Percentiles rank a stretch among this genome's conserved stretches.
phyloP scores from a whole-genome alignment of 768 basidiomycete genomes.

The Collybia sordida region DNA sequence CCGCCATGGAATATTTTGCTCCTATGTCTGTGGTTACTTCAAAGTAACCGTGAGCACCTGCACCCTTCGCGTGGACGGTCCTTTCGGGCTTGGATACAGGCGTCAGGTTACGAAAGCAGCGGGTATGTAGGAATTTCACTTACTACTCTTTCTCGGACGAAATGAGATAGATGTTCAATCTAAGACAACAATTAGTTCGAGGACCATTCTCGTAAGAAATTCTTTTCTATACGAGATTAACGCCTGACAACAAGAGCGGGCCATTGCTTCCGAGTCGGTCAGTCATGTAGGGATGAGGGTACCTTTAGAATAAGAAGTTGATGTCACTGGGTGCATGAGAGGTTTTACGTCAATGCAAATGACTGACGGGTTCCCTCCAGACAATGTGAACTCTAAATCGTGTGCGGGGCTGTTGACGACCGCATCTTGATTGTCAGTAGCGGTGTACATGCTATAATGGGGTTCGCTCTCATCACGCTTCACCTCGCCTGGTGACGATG shows the following conservation, averaged over 20 bases:
- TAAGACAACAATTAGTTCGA: neutral
- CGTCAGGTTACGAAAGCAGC: neutral
- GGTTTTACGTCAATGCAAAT: too few species aligned
- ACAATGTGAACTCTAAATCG: too few species aligned
- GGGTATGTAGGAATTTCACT: neutral
- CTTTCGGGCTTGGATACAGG: conserved; percentile 23
- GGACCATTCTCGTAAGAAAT: neutral
- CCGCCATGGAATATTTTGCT: conserved; percentile 32
- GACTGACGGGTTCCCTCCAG: too few species aligned
- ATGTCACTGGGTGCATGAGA: too few species aligned
- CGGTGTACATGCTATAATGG: too few species aligned
- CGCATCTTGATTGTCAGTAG: too few species aligned
- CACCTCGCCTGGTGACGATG: too few species aligned
- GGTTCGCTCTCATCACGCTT: too few species aligned
- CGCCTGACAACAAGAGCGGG: conserved; percentile 11
- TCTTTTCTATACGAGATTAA: conserved; percentile 9
- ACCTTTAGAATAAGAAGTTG: neutral
- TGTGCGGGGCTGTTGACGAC: too few species aligned
- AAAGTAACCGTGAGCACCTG: conserved; percentile 53
- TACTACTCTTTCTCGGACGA: conserved; percentile 16
- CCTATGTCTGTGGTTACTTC: conserved; percentile 47
- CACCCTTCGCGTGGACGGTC: conserved; percentile 35
- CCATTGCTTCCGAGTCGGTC: conserved; percentile 13
- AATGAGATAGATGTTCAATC: conserved; percentile 17
- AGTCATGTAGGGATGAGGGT: conserved; percentile 8